These are phyloP conservation scores for Pittosporum tobira DNA, from an alignment of 129 eudicot genomes.

Conservation along the genomic window DNA sequence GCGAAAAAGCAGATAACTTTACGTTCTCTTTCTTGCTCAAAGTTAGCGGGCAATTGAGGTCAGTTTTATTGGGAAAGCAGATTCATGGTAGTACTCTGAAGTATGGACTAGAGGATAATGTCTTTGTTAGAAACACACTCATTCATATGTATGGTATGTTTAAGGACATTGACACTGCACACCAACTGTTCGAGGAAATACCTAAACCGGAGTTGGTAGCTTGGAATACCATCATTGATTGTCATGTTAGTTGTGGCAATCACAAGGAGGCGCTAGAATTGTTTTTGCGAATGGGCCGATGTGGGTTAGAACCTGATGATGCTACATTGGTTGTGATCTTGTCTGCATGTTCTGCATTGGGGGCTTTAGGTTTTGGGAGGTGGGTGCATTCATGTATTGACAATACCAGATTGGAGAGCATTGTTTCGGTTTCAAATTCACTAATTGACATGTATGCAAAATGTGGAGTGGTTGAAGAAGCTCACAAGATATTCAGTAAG, in stretches of 20 bases:
- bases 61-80: slow-evolving; percentile 35
- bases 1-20: slow-evolving; percentile 32
- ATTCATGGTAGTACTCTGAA: slow-evolving; percentile 27
- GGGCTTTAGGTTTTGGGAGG: slow-evolving; percentile 36
- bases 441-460: slow-evolving; percentile 43
- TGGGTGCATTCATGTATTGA: slow-evolving; percentile 25
- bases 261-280: slow-evolving; percentile 23
- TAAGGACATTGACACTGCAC: slow-evolving; percentile 22
- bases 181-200: slow-evolving; percentile 44
- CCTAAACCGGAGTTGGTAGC: slow-evolving; percentile 27
- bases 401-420: slow-evolving; percentile 6
- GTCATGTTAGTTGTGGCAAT: slow-evolving; percentile 36
- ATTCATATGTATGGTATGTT: slow-evolving; percentile 47
- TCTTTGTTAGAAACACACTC: slow-evolving; percentile 35
- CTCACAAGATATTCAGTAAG: slow-evolving; percentile 13
- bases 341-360: slow-evolving; percentile 39
- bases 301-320: slow-evolving; percentile 26
- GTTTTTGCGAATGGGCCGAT: slow-evolving; percentile 28
- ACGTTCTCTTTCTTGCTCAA: slow-evolving; percentile 49
- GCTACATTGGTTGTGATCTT: slow-evolving; percentile 33
- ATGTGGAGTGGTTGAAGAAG: slow-evolving; percentile 46
- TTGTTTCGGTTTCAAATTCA: slow-evolving; percentile 24
- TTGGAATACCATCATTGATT: slow-evolving; percentile 47
- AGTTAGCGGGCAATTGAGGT: slow-evolving; percentile 33
- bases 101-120: slow-evolving; percentile 28